Conservation (phyloP, 169 alveolate species). For the Babesia ovata region DNA sequence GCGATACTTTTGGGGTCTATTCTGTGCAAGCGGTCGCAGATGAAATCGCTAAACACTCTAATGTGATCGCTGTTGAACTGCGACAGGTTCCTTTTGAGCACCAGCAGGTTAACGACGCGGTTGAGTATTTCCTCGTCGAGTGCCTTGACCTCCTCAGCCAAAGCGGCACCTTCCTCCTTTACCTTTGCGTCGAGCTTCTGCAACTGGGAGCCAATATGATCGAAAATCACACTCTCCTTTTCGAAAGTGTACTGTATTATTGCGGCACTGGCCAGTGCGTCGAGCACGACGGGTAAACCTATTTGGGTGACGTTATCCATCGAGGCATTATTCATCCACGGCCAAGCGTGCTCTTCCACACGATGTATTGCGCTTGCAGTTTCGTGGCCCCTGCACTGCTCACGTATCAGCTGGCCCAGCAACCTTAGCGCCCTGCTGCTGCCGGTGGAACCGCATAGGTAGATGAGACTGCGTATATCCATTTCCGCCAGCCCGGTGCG, state of each 20-base stretch:
- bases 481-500: constrained; percentile 2
- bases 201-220: constrained; percentile 19
- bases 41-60: constrained; percentile 57
- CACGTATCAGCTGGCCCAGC: constrained; percentile 31
- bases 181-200: constrained; percentile 41
- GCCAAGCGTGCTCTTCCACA: constrained; percentile 66
- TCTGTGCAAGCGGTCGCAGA: constrained; percentile 65
- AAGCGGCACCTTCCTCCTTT: constrained; percentile 6
- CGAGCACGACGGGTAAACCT: constrained; percentile 38
- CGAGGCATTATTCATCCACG: constrained; percentile 49
- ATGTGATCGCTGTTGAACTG: constrained; percentile 47
- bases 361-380: constrained; percentile 44
- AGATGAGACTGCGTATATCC: constrained; percentile 51
- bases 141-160: constrained; percentile 17
- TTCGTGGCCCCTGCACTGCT: constrained; percentile 5
- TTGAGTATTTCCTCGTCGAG: constrained; percentile 41
- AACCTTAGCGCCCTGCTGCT: constrained; percentile 59
- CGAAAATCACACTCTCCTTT: constrained; percentile 46
- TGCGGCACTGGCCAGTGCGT: constrained; percentile 42
- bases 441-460: constrained; percentile 64
- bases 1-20: constrained; percentile 48
- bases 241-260: constrained; percentile 43
- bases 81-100: constrained; percentile 44
- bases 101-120: constrained; percentile 30
- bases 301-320: neutral